Evolutionary conservation across 2,329 filamentous ascomycete species (phyloP).

Genomic region (Scleromitrula shiraiana): DNA sequence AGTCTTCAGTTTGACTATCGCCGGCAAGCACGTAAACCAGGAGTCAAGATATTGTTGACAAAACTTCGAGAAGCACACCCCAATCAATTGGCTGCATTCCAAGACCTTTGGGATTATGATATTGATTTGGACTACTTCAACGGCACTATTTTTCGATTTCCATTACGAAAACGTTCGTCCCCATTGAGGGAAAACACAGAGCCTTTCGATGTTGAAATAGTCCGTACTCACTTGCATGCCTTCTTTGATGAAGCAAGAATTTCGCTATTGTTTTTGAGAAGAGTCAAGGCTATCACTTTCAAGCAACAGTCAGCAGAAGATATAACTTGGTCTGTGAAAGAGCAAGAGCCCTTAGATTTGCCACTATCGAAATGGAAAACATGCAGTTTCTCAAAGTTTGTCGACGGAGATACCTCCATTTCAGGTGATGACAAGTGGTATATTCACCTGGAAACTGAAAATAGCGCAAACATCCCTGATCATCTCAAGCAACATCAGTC

Average conservation of each 20-base stretch:
- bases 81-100: constrained; percentile 19
- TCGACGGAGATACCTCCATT: too few relatives aligned
- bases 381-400: too few relatives aligned
- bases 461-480: constrained; percentile 12
- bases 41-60: constrained; percentile 19
- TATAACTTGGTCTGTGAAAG: constrained; percentile 17
- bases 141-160: constrained; percentile 27
- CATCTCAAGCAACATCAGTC: constrained; percentile 10
- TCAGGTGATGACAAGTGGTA: constrained; percentile 17
- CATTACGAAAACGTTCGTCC: constrained; percentile 13
- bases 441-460: constrained; percentile 14
- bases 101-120: constrained; percentile 21
- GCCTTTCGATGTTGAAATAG: background rate
- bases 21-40: constrained; percentile 17
- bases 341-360: too few relatives aligned
- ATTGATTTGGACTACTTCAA: constrained; percentile 15
- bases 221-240: constrained; percentile 7
- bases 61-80: constrained; percentile 16
- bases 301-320: constrained; percentile 8
- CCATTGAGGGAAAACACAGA: background rate
- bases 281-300: constrained; percentile 19
- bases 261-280: constrained; percentile 22
- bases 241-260: constrained; percentile 24
- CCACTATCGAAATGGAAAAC: too few relatives aligned
- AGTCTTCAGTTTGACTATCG: constrained; percentile 17